Conservation (phyloP, 257 asterid species). For the Sherardia arvensis region DNA sequence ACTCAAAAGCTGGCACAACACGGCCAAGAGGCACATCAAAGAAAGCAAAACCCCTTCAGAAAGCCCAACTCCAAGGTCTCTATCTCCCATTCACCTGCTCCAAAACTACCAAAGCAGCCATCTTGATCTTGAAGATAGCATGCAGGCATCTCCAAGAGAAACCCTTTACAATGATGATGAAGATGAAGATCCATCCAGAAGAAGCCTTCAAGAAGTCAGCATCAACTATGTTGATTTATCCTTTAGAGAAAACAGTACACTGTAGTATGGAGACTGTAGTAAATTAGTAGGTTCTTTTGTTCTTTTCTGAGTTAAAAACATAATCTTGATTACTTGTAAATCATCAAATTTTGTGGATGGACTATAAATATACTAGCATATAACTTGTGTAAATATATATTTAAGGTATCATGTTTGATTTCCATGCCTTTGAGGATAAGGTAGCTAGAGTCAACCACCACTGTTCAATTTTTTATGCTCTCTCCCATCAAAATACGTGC, state of each 20-base stretch:
- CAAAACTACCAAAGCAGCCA: constrained; percentile 30
- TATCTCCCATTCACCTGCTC: constrained; percentile 65
- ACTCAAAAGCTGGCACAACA: constrained; percentile 66
- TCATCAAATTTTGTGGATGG: not conserved
- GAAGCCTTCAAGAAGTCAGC: constrained; percentile 3
- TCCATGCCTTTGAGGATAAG: not conserved
- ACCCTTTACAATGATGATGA: constrained; percentile 14
- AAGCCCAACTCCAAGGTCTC: constrained; percentile 24
- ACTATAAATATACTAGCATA: not conserved
- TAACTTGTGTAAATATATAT: not conserved
- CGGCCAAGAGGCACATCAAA: constrained; percentile 60
- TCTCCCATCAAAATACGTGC: not conserved
- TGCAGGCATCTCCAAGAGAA: constrained; percentile 27
- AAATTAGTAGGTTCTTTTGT: not conserved
- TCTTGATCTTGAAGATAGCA: constrained; percentile 20
- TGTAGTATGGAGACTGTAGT: not conserved
- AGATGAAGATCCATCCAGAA: not conserved
- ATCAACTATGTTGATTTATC: constrained; percentile 34
- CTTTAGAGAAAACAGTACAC: constrained; percentile 24
- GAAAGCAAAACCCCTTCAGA: constrained; percentile 27
- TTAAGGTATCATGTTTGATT: not conserved
- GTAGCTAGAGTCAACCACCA: not conserved
- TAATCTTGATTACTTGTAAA: not conserved
- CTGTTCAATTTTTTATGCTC: not conserved
- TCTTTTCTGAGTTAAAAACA: not conserved